Conservation (phyloP, 2,329 filamentous ascomycete species). For the Fusarium mundagurra region DNA sequence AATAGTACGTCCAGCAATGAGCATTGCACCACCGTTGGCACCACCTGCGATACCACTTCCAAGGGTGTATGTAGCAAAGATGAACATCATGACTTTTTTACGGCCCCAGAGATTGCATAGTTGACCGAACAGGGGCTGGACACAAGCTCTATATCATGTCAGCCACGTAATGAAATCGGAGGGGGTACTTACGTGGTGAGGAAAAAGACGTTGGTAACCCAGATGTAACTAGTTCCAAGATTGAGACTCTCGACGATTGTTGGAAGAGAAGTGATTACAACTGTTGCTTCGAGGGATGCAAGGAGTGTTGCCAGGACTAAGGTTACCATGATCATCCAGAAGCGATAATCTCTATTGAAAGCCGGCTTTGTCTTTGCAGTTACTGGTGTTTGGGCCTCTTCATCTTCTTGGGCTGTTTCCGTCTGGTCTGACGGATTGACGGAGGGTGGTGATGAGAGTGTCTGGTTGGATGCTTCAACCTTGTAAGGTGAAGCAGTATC, state of each 20-base stretch:
- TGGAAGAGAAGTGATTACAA: conserved; percentile 43
- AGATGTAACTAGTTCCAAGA: conserved; percentile 42
- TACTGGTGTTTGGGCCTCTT: not conserved
- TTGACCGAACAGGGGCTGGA: conserved; percentile 62
- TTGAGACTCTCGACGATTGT: conserved; percentile 38
- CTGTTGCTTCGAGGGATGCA: conserved; percentile 36
- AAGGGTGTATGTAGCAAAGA: conserved; percentile 59
- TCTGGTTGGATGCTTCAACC: not conserved
- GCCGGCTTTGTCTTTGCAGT: not conserved
- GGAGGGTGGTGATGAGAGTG: not conserved
- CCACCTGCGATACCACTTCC: conserved; percentile 61
- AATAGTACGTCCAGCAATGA: conserved; percentile 55
- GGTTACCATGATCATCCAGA: conserved; percentile 43
- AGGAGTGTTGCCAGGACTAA: conserved; percentile 37
- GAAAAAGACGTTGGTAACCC: conserved; percentile 45
- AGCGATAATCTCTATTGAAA: conserved; percentile 36
- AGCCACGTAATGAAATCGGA: not conserved
- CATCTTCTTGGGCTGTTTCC: not conserved
- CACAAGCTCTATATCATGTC: conserved; percentile 21
- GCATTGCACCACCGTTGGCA: conserved; percentile 50
- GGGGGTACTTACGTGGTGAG: conserved; percentile 25
- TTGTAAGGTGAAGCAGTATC: not conserved
- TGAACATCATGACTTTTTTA: conserved; percentile 51
- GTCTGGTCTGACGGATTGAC: not conserved
- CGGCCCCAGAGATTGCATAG: conserved; percentile 64